Evolutionary conservation across 345 rosid genomes (phyloP), one percentile per base, ranked within the genome.

Genomic region (Citrus trifoliata): DNA sequence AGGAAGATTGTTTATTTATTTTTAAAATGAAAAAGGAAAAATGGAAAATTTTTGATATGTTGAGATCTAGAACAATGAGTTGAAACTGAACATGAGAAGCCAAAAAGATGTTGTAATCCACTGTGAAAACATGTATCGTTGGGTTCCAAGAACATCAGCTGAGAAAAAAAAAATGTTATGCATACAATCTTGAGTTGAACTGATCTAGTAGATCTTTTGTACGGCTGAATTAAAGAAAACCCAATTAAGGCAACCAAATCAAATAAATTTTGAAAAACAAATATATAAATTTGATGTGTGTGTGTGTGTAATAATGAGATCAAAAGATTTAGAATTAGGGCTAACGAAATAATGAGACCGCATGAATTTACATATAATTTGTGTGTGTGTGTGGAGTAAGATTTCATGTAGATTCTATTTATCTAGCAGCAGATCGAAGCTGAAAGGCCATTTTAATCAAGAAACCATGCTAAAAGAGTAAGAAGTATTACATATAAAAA

Each of bases 381-480:
- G 10, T 46, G 42, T 7, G 12, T 40, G 3, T 46, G 13, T 46
- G 3, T 12, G 14, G 4, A 0, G 18, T 46, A 46, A 46, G 51
- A 8, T 53, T 53, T 53, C 58, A 53, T 18, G 86, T 82, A 82
- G 87, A 76, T 75, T 82, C 82, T 63, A 63, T 53, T 67, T 70
- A 35, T 35, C 32, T 24, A 60, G 76, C 75, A 83, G 74, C 78
- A 86, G 77, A 75, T 83, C 78, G 65, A 10, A 16, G 58, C 51
- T 46, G 51, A 46, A 46, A 46, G 78, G 46, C 65, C 28, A 37
- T 24, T 12, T 60, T 71, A 32, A 14, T 27, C 25, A 85, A 74
- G 69, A 79, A 81, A 80, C 70, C 70, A 63, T 33, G 70, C 65
- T 56, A 21, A 60, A 40, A 51, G 21, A 38, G 27, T 48, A 55